phyloP scores from a whole-genome alignment of 2,329 filamentous ascomycete species.

The Ophiostoma angusticollis region DNA sequence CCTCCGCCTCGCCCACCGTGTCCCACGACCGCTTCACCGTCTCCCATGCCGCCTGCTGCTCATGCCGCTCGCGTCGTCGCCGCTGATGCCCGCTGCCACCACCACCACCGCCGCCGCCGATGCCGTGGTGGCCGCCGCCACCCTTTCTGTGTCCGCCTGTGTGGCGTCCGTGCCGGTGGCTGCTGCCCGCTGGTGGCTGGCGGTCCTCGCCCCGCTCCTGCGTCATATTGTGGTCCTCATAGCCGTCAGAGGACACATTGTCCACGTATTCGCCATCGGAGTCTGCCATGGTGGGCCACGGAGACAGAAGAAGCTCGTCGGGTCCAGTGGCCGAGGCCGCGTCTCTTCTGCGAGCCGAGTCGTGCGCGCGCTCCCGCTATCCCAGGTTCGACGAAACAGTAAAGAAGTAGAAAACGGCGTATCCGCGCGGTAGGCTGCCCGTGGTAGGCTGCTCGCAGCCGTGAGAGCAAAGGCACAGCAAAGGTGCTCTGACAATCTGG shows the following conservation, averaged over 20 bases:
- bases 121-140: too few species aligned
- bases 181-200: neutral
- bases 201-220: slow-evolving; percentile 15
- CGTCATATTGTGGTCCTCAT: slow-evolving; percentile 35
- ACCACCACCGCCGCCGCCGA: slow-evolving; percentile 5
- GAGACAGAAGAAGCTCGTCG: neutral
- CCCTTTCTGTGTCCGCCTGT: neutral
- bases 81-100: slow-evolving; percentile 11
- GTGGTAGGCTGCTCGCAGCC: too few species aligned
- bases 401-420: too few species aligned
- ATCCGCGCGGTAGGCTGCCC: too few species aligned
- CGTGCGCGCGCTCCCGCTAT: too few species aligned
- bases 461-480: too few species aligned
- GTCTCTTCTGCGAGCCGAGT: too few species aligned
- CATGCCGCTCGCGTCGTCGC: slow-evolving; percentile 19
- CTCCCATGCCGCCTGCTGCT: slow-evolving; percentile 45
- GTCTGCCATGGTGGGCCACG: slow-evolving; percentile 44
- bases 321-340: too few species aligned
- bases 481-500: too few species aligned
- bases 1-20: slow-evolving; percentile 61
- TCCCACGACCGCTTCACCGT: slow-evolving; percentile 58
- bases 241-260: slow-evolving; percentile 52
- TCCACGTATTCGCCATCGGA: slow-evolving; percentile 61
- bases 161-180: slow-evolving; percentile 17
- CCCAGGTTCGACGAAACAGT: too few species aligned